Conservation (phyloP, 208 protist species). For the Leishmania guyanensis region DNA sequence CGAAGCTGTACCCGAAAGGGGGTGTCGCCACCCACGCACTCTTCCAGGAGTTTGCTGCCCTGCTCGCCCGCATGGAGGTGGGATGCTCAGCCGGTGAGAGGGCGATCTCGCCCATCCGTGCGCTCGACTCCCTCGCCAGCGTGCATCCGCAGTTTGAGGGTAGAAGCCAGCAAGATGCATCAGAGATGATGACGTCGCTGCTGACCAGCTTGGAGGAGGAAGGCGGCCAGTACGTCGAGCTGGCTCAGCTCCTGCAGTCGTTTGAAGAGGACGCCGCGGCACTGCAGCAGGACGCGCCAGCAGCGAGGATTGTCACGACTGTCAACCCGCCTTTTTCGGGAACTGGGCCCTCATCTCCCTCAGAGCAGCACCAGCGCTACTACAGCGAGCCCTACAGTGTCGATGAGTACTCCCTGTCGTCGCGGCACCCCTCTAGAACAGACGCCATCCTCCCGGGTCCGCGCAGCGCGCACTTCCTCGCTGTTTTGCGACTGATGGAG, state of each 20-base stretch:
- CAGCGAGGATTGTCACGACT: neutral
- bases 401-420: constrained; percentile 16
- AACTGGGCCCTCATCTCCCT: neutral
- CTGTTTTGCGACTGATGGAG: constrained; percentile 57
- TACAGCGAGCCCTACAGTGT: constrained; percentile 7
- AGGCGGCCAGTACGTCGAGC: constrained; percentile 47
- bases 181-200: constrained; percentile 81
- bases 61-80: constrained; percentile 72
- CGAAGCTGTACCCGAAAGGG: constrained; percentile 32
- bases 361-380: neutral
- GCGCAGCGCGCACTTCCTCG: constrained; percentile 39
- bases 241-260: constrained; percentile 50
- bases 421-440: neutral
- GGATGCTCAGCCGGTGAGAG: constrained; percentile 14
- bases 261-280: constrained; percentile 41
- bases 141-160: constrained; percentile 83
- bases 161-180: constrained; percentile 85
- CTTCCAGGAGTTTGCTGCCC: constrained; percentile 46
- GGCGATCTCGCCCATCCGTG: constrained; percentile 47
- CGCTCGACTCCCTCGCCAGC: constrained; percentile 56
- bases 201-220: constrained; percentile 79
- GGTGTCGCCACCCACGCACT: constrained; percentile 42
- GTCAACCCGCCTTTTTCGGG: neutral
- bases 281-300: neutral
- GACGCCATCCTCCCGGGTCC: constrained; percentile 12